Evolutionary conservation across 345 rosid genomes (phyloP).

Genomic region (Durio zibethinus): DNA sequence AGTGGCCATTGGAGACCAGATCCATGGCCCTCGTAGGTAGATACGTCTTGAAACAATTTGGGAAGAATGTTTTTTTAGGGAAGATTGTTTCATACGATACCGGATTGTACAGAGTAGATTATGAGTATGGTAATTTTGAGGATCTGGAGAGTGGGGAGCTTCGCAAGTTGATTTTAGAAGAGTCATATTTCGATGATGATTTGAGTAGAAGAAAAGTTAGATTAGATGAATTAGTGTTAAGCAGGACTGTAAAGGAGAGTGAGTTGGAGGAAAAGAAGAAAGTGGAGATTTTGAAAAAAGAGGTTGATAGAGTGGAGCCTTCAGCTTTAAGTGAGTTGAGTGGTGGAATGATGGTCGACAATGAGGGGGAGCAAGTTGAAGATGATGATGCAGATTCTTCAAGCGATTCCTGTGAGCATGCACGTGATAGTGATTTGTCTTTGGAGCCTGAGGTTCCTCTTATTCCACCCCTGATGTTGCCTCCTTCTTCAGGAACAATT

Average conservation of each 20-base stretch:
- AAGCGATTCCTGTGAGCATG: constrained; percentile 60
- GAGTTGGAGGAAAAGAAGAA: constrained; percentile 28
- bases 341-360: constrained; percentile 27
- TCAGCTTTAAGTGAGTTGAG: constrained; percentile 30
- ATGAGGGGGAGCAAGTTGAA: constrained; percentile 35
- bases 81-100: constrained; percentile 62
- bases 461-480: constrained; percentile 53
- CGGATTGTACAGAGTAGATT: constrained; percentile 81
- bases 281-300: constrained; percentile 27
- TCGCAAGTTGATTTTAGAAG: constrained; percentile 50
- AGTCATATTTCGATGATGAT: constrained; percentile 49
- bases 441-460: constrained; percentile 36
- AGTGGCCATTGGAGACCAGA: constrained; percentile 38
- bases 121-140: constrained; percentile 85
- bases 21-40: constrained; percentile 62
- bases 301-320: constrained; percentile 31
- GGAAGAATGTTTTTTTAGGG: constrained; percentile 55
- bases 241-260: constrained; percentile 29
- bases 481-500: constrained; percentile 76
- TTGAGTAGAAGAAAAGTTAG: constrained; percentile 44
- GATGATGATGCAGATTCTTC: constrained; percentile 55
- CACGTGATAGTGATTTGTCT: constrained; percentile 31
- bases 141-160: constrained; percentile 74
- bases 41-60: constrained; percentile 72
- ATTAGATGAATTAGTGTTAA: constrained; percentile 44